These are phyloP conservation scores for Eudorina sp. DNA, from an alignment of 139 green algal species.

Conservation along the genomic window DNA sequence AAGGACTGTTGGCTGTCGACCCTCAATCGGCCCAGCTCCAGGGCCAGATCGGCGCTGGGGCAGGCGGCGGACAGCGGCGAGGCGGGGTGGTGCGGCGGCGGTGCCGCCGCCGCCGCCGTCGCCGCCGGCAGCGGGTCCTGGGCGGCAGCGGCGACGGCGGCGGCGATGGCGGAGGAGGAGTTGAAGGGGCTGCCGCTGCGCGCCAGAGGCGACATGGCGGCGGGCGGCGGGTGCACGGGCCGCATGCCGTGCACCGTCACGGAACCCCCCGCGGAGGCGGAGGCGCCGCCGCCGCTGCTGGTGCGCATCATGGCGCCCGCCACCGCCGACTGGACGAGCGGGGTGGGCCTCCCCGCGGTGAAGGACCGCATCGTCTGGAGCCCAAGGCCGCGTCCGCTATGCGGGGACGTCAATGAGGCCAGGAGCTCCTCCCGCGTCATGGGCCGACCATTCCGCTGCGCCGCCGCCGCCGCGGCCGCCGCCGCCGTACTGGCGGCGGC, in stretches of 20 bases:
- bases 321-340: background rate
- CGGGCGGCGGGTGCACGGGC: background rate
- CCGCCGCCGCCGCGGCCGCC: background rate
- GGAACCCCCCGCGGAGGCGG: background rate
- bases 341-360: constrained; percentile 23
- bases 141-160: background rate
- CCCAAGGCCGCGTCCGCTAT: background rate
- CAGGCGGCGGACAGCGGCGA: background rate
- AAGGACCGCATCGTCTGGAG: constrained; percentile 21
- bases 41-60: background rate
- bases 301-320: background rate
- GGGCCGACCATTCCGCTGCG: background rate
- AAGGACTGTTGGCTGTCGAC: background rate
- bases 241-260: background rate
- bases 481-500: background rate
- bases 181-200: background rate
- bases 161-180: background rate
- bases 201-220: background rate
- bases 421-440: constrained; percentile 44
- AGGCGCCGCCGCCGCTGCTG: constrained; percentile 1
- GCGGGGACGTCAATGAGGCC: background rate
- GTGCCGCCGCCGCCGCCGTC: background rate
- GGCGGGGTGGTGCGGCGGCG: too few relatives aligned
- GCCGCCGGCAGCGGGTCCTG: background rate
- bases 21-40: constrained; percentile 13